Base-by-base conservation (phyloP, 352 stramenopile genomes). In the Phytophthora pisi region DNA sequence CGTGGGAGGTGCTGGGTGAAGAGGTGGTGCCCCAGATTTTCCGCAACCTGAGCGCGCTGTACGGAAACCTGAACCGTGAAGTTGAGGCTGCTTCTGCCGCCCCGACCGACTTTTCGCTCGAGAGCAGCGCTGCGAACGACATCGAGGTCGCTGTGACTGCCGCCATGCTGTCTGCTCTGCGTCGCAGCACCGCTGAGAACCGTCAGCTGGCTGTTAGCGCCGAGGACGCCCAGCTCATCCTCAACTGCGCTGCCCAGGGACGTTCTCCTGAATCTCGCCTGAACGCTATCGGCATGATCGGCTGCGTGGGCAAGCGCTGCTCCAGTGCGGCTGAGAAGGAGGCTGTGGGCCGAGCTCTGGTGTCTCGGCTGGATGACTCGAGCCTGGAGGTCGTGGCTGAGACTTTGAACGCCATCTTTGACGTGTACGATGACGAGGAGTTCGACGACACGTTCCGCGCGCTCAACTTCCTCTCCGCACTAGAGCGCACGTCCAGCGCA, bases 321-420 rank as follows among this genome's bases (percentile, higher is more conserved):
- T 84, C 84, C 30, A 82, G 78, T 62, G 47, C 61, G 11, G 52
- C 57, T 9, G 86, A 94, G 72, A 94, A 94, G 70, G 81, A 88
- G 28, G 72, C 89, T n/a, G 78, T 96, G 9, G 87, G 82, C 13
- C 75, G 72, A 16, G 89, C 85, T 61, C 60, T 96, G 26, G 60
- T 79, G 46, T 69, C 77, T 47, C 78, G 74, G 26, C 71, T 96
- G 23, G 71, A 80, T 40, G 89, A 96, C 64, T 63, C 75, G 50
- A 91, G 79, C 51, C 70, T 96, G 15, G 85, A 94, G 64, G 89
- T 96, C 15, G 87, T 95, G 16, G 81, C 84, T n/a, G 86, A 94
- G 64, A 87, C 87, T 4, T 71, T 96, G 24, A 95, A 96, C 68
- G 87, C 89, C 52, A 66, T 96, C 15, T 96, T 96, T 53, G 89